Evolutionary conservation across 164 flowering plant species (phyloP).

Genomic region (Chimonanthus salicifolius): DNA sequence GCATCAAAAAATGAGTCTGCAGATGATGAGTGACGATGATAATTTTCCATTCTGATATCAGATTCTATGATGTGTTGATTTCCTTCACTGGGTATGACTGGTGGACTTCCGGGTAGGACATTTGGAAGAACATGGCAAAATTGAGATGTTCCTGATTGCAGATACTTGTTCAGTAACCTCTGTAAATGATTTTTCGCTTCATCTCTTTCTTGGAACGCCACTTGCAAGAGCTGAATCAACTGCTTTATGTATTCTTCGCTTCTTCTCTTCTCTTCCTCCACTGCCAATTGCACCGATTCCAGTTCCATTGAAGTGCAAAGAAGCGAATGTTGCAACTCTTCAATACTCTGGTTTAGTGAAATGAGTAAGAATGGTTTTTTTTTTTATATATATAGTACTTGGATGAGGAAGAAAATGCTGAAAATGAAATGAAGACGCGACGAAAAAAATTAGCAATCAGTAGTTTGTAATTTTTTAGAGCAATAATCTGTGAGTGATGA

Average conservation of each 20-base stretch:
- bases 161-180: slow-evolving; percentile 29
- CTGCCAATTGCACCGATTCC: slow-evolving; percentile 41
- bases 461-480: too few species aligned
- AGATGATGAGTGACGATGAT: slow-evolving; percentile 46
- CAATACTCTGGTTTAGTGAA: slow-evolving; percentile 28
- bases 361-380: not conserved
- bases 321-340: slow-evolving; percentile 51
- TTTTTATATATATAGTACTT: too few species aligned
- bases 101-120: slow-evolving; percentile 22
- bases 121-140: slow-evolving; percentile 10
- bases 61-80: slow-evolving; percentile 57
- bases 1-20: slow-evolving; percentile 46
- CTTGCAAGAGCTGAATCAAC: slow-evolving; percentile 34
- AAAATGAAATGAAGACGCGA: too few species aligned
- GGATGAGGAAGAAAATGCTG: not conserved
- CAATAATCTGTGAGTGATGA: too few species aligned
- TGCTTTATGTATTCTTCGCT: slow-evolving; percentile 37
- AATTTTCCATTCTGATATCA: slow-evolving; percentile 44
- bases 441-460: too few species aligned
- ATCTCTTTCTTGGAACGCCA: slow-evolving; percentile 59
- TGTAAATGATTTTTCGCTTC: slow-evolving; percentile 57
- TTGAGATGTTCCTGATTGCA: slow-evolving; percentile 16
- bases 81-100: slow-evolving; percentile 19
- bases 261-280: slow-evolving; percentile 39
- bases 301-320: slow-evolving; percentile 37